These are phyloP conservation scores for Phaeosphaeria sp. DNA, from an alignment of 2,329 filamentous ascomycete species.

Conservation along the genomic window DNA sequence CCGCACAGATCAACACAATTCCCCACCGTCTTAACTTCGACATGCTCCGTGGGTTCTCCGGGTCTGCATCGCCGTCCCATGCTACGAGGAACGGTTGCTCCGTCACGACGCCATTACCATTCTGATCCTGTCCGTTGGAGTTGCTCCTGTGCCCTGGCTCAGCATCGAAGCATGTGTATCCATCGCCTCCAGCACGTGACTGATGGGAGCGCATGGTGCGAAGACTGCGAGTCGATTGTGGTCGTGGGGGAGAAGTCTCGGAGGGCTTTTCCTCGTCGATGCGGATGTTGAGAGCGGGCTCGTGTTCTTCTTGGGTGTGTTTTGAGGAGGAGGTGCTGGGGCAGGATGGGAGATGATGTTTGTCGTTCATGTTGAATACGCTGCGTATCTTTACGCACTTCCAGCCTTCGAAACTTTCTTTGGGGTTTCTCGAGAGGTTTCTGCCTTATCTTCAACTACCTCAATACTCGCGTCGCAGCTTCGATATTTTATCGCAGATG, in stretches of 20 bases:
- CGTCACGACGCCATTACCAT: conserved; percentile 21
- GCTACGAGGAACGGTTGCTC: conserved; percentile 69
- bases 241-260: conserved; percentile 9
- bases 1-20: conserved; percentile 75
- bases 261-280: not conserved
- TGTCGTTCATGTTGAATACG: not conserved
- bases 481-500: not conserved
- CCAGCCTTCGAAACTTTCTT: not conserved
- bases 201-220: conserved; percentile 37
- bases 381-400: too few relatives aligned
- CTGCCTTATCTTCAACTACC: not conserved
- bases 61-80: conserved; percentile 78
- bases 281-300: not conserved
- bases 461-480: not conserved
- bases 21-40: conserved; percentile 73
- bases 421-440: not conserved
- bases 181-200: conserved; percentile 46
- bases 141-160: conserved; percentile 17
- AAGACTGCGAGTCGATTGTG: conserved; percentile 25
- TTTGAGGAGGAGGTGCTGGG: not conserved
- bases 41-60: conserved; percentile 75
- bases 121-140: conserved; percentile 23
- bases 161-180: conserved; percentile 45
- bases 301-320: not conserved
- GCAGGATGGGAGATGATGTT: not conserved